Base-by-base conservation (phyloP, 805 yeast genomes). In the Candida boidinii region DNA sequence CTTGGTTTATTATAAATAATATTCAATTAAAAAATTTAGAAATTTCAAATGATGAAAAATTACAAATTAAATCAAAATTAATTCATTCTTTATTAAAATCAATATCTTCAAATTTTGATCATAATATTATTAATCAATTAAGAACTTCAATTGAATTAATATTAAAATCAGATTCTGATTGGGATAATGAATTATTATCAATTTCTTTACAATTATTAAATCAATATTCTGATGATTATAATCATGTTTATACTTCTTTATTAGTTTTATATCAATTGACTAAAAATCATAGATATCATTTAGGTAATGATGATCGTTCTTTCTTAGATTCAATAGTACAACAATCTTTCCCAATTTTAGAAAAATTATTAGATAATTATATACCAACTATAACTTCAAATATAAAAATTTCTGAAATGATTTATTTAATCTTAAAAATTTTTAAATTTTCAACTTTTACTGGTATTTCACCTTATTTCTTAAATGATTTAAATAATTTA, bases 381-480 rank as follows among this genome's bases (percentile, higher is more conserved):
- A 60, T 66, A 13, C 34, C 28, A 1, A 44, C 42, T 29, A 40
- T 48, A 12, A 35, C 41, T 14, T 35, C 41, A 6, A 41, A 44
- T 31, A 60, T 58, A 14, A 59, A 66, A 32, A 54, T 64, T 13
- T 83, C 81, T 15, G 86, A 80, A 41, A 71, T 85, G 63, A 54
- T 82, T 29, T 81, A 81, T 43, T 63, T 79, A 41, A 66, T 84
- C 15, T 57, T 88, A 35, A 90, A 90, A 50, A 66, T 73, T 37
- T 84, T 76, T 64, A 88, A 88, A 53, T 82, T 79, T 51, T 77
- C 77, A 26, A 77, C 90, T 4, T 76, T 69, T 50, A 70, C 68
- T 39, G 88, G 83, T 46, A 56, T 88, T 33, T 94, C 96, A 2
- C 64, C 57, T 2, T 68, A 73, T 15, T 58, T 79, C 12, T 49